Conservation (phyloP, 2,329 filamentous ascomycete genomes). For the Alternaria consortialis region DNA sequence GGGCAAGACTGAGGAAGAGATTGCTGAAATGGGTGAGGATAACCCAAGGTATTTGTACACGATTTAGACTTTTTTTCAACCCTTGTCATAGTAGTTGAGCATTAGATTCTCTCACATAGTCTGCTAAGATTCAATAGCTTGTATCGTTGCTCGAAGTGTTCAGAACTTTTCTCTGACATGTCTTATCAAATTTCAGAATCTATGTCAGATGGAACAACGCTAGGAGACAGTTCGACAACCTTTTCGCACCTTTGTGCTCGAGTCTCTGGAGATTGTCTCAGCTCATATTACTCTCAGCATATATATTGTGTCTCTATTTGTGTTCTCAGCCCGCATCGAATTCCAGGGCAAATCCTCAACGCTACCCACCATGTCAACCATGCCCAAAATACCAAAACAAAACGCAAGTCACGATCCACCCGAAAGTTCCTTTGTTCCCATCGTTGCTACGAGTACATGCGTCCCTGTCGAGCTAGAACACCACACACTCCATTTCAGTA, state of each 20-base stretch:
- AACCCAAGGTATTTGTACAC: constrained; percentile 39
- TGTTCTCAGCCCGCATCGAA: too few relatives aligned
- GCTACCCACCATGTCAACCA: background rate
- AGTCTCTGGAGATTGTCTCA: background rate
- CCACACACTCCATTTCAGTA: background rate
- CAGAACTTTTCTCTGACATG: background rate
- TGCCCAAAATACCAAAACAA: background rate
- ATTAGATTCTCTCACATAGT: background rate
- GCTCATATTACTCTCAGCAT: too few relatives aligned
- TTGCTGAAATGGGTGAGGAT: constrained; percentile 36
- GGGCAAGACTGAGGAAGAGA: constrained; percentile 35
- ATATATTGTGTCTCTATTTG: too few relatives aligned
- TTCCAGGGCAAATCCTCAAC: too few relatives aligned
- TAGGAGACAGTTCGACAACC: background rate
- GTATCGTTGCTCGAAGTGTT: background rate
- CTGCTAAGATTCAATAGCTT: background rate
- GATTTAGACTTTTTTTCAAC: constrained; percentile 12
- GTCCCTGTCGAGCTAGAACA: background rate
- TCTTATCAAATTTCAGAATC: background rate
- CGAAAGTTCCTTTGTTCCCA: background rate
- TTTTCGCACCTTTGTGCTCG: background rate
- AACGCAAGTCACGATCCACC: background rate
- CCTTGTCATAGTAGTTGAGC: background rate
- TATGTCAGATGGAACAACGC: background rate
- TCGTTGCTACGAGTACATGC: background rate